phyloP scores from a whole-genome alignment of 345 rosid genomes.

The Diplotaxis tenuifolia region DNA sequence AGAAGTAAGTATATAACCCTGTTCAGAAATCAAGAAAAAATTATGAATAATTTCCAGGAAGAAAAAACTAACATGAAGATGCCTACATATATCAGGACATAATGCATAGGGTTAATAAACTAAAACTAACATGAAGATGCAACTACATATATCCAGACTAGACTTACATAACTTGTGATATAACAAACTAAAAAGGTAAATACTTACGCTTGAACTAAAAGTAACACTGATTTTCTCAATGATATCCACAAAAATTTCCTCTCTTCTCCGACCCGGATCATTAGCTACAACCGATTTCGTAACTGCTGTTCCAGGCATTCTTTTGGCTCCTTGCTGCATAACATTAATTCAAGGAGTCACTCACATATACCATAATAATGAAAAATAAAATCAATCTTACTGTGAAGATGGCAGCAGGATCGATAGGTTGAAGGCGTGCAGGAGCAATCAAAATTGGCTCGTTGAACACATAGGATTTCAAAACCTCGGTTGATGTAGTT shows the following conservation, averaged over 20 bases:
- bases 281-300: slow-evolving; percentile 96
- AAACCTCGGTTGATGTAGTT: slow-evolving; percentile 90
- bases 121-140: too few species aligned
- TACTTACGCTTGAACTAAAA: slow-evolving; percentile 95
- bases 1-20: slow-evolving; percentile 96
- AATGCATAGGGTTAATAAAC: background rate
- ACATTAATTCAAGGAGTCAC: slow-evolving; percentile 30
- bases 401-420: slow-evolving; percentile 91
- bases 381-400: slow-evolving; percentile 38
- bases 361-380: slow-evolving; percentile 4
- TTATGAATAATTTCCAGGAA: background rate
- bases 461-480: slow-evolving; percentile 89
- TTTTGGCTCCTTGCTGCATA: slow-evolving; percentile 87
- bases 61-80: slow-evolving; percentile 2
- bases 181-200: background rate
- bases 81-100: slow-evolving; percentile 2
- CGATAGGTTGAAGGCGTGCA: slow-evolving; percentile 78
- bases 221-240: slow-evolving; percentile 98
- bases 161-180: background rate
- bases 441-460: slow-evolving; percentile 90
- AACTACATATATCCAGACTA: too few species aligned
- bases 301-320: slow-evolving; percentile 99
- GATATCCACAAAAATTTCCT: slow-evolving; percentile 96
- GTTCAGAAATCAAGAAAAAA: slow-evolving; percentile 19
- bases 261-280: slow-evolving; percentile 98